Base-by-base conservation (phyloP, 768 basidiomycete species). In the Terana coerulea region DNA sequence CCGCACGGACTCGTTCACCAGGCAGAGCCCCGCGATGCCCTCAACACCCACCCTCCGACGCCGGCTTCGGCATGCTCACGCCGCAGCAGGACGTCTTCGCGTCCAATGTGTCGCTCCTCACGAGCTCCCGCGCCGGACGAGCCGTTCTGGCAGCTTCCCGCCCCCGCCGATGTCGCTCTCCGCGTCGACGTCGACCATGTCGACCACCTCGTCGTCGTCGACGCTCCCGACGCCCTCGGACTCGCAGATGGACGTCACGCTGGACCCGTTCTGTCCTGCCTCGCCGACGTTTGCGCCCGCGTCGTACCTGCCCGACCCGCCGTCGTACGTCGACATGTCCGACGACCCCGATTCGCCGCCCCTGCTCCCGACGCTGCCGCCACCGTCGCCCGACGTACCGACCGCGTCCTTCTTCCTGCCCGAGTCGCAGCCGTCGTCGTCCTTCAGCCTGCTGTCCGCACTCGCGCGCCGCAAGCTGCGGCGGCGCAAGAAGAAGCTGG, bases 91-190 rank as follows among this genome's bases (percentile, higher is more conserved):
- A n/a, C 44, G 26, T 39, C 24, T 21, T 33, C 10, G 33, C 54
- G 12, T n/a, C 15, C 9, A 28, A 3, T 91, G n/a, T n/a, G n/a
- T n/a, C n/a, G n/a, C n/a, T n/a, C n/a, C n/a, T n/a, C n/a, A n/a
- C 92, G 62, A 95, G 40, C 46, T 94, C 0, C n/a, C n/a, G 89
- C 86, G 74, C 91, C 88, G 61, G 90, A 91, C 64, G 90, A 93
- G 1, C 91, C 41, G 47, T 15, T 51, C 52, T 6, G 43, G 29
- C 3, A 46, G 41, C n/a, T 31, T 43, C 54, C 29, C 17, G 58
- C 58, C 51, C 30, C 48, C 24, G 19, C 50, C 49, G 4, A 28
- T 42, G 7, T 15, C 47, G 33, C 21, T 47, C 1, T 52, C 50
- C 3, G 14, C 51, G 1, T 47, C 58, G 11, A 48, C 55, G 10